phyloP scores from a whole-genome alignment of 306 rosid genomes.

The Calophaca sinica region DNA sequence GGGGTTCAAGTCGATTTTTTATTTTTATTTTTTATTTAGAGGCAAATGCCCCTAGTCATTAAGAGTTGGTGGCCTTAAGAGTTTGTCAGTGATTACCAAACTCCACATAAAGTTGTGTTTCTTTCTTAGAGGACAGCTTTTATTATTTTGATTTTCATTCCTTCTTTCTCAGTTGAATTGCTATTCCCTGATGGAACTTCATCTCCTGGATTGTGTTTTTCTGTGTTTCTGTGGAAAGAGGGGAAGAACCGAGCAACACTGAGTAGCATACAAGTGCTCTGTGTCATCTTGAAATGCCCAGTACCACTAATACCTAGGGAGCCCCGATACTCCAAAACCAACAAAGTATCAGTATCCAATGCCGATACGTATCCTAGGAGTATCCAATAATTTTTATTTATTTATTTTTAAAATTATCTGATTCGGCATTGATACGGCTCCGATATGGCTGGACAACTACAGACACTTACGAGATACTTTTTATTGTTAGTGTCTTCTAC shows the following conservation, averaged over 20 bases:
- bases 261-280: conserved; percentile 12
- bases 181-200: background rate
- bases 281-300: background rate
- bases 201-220: background rate
- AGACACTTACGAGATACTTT: too few relatives aligned
- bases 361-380: too few relatives aligned
- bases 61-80: too few relatives aligned
- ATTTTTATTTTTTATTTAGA: background rate
- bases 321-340: too few relatives aligned
- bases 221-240: background rate
- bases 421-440: too few relatives aligned
- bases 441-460: too few relatives aligned
- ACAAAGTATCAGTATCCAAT: too few relatives aligned
- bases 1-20: conserved; percentile 20
- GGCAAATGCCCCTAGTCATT: background rate
- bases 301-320: too few relatives aligned
- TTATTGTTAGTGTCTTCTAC: too few relatives aligned
- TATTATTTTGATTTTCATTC: background rate
- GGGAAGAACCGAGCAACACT: background rate
- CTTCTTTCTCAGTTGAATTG: conserved; percentile 20
- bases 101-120: conserved; percentile 1
- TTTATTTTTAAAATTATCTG: too few relatives aligned
- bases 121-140: conserved; percentile 31
- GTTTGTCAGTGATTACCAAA: too few relatives aligned
- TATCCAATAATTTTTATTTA: too few relatives aligned